Evolutionary conservation across 2,329 filamentous ascomycete species (phyloP), one percentile per base, ranked within the genome.

Genomic region (Pseudogymnoascus sp.): DNA sequence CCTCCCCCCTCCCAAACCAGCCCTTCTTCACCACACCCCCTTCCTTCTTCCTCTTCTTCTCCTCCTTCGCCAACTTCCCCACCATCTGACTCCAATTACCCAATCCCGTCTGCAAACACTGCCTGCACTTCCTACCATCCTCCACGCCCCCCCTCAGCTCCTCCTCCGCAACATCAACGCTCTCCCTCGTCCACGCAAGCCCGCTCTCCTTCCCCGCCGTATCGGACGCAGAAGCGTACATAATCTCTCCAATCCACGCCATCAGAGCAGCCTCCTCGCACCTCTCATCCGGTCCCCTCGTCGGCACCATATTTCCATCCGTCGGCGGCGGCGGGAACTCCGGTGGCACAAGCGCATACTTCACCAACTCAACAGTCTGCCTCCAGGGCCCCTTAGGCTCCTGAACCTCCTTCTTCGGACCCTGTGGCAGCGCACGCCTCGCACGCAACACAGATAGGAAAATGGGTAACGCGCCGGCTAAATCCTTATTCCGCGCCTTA

Each of bases 221-320:
- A 25, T 72, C 73, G 3, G 71, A 63, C n/a, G 82, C 80, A 4
- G 82, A 82, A 0, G 90, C 83, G 73, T 89, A 97, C 33, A 97
- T 81, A 59, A 97, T 96, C 75, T 97, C 93, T 62, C 93, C 93
- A 64, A 97, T 93, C 73, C 96, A 94, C 22, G 91, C 82, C 79
- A 91, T 91, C 12, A 97, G 75, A 0, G 85, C 90, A 2, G 91
- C 91, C 73, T 97, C 92, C 66, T 94, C 88, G 73, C 92, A 97
- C 37, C 82, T 81, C 65, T 89, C 84, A 28, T 80, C 77, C 8
- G 84, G 71, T 61, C 82, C 83, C 53, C 90, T 87, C 61, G 80
- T 75, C 0, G 92, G 84, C 0, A 87, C 80, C 2, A 82, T 75
- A 53, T 88, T 83, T 60, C 92, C 92, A 57, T 89, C 86, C 0